Conservation (phyloP, 352 stramenopile genomes). For the Phytophthora megakarya region DNA sequence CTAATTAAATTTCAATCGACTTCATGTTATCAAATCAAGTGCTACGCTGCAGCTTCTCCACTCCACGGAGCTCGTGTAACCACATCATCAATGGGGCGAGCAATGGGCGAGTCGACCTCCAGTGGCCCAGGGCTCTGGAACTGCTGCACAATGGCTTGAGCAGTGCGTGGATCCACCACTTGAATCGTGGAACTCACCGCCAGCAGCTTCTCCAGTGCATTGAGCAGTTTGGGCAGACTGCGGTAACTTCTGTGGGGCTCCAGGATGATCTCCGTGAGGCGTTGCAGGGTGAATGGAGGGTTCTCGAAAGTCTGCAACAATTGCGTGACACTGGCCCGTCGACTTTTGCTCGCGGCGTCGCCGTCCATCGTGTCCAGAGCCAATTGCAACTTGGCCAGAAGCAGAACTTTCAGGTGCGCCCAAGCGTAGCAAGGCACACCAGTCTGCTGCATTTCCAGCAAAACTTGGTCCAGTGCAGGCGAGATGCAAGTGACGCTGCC, state of each 20-base stretch:
- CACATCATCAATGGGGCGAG: constrained; percentile 33
- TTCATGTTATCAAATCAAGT: constrained; percentile 19
- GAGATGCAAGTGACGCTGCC: constrained; percentile 52
- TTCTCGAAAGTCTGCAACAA: constrained; percentile 69
- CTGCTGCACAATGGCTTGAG: constrained; percentile 31
- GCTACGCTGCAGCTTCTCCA: constrained; percentile 24
- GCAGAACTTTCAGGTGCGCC: constrained; percentile 69
- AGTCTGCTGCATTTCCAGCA: constrained; percentile 72
- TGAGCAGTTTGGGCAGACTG: constrained; percentile 79
- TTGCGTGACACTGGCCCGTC: constrained; percentile 57
- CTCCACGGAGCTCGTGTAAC: constrained; percentile 56
- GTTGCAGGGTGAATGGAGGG: constrained; percentile 83
- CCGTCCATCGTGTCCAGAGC: constrained; percentile 65
- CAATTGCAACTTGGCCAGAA: constrained; percentile 57
- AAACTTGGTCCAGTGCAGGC: constrained; percentile 57
- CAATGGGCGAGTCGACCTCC: constrained; percentile 34
- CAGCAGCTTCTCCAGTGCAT: constrained; percentile 82
- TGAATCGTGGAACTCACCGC: constrained; percentile 71
- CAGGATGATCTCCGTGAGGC: constrained; percentile 78
- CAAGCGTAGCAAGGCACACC: constrained; percentile 77
- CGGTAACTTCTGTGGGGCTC: constrained; percentile 75
- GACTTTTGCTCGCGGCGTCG: constrained; percentile 56
- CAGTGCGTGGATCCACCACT: constrained; percentile 58
- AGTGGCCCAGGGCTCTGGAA: constrained; percentile 38
- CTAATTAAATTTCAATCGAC: constrained; percentile 6